Percentiles rank a stretch among this genome's conserved stretches.
phyloP scores from a whole-genome alignment of 2,329 filamentous ascomycete species.

The Teratosphaeria destructans region DNA sequence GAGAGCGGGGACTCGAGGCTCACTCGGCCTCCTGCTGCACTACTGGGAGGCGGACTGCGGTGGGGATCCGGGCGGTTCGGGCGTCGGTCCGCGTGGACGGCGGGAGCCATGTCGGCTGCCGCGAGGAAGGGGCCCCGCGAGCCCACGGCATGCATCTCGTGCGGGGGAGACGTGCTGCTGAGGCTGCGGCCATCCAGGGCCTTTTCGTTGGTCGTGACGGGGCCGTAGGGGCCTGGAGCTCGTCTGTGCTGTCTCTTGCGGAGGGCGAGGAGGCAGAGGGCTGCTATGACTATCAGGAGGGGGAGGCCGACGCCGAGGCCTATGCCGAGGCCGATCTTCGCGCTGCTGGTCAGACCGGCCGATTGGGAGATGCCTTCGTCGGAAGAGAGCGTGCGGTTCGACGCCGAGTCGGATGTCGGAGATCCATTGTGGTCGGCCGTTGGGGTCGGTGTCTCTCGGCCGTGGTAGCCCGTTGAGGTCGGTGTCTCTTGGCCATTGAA shows the following conservation, averaged over 20 bases:
- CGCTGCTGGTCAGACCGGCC: constrained; percentile 1
- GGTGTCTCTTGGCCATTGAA: too few relatives aligned
- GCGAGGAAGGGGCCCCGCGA: constrained; percentile 1
- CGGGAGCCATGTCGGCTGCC: not conserved
- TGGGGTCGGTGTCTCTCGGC: not conserved
- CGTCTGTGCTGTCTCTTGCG: constrained; percentile 2
- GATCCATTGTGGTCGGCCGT: not conserved
- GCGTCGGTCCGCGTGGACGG: not conserved
- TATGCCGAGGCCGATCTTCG: constrained; percentile 5
- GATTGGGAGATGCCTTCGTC: not conserved
- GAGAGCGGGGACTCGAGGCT: not conserved
- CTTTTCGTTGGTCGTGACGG: constrained; percentile 5
- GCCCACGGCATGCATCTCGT: constrained; percentile 3
- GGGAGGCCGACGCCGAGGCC: constrained; percentile 5
- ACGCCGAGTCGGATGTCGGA: not conserved
- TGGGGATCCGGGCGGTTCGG: too few relatives aligned
- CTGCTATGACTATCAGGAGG: constrained; percentile 1
- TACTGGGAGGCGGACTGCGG: not conserved
- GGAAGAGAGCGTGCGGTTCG: not conserved
- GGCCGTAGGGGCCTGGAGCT: constrained; percentile 4
- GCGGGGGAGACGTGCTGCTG: constrained; percentile 1
- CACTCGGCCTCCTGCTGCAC: not conserved
- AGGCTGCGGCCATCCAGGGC: constrained; percentile 1
- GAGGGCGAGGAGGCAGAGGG: not conserved
- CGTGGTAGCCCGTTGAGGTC: too few relatives aligned